Conservation (phyloP, 495 filamentous ascomycete genomes). For the Evernia prunastri region DNA sequence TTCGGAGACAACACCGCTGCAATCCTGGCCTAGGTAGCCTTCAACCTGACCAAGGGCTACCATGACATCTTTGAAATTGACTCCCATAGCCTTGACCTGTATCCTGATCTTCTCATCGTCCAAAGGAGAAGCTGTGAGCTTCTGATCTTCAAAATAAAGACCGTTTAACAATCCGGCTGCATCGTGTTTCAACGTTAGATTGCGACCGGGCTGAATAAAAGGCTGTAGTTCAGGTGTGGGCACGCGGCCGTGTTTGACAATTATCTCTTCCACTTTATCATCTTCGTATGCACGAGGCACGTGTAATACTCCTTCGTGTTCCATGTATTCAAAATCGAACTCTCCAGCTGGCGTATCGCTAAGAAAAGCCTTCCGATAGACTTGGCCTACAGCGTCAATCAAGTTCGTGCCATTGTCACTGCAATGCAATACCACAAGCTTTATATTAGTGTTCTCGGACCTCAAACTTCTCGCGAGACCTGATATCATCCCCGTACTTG, state of each 20-base stretch:
- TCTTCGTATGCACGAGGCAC: constrained; percentile 15
- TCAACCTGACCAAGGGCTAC: constrained; percentile 35
- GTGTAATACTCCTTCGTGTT: too few relatives aligned
- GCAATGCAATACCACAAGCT: constrained; percentile 29
- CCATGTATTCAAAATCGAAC: too few relatives aligned
- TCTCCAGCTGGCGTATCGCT: neutral
- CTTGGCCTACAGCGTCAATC: constrained; percentile 6
- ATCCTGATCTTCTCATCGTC: constrained; percentile 31
- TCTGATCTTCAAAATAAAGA: constrained; percentile 35
- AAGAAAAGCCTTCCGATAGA: constrained; percentile 23
- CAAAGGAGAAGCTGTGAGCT: constrained; percentile 16
- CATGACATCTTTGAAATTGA: constrained; percentile 39
- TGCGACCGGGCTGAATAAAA: constrained; percentile 7
- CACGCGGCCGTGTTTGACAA: too few relatives aligned
- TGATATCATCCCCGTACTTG: constrained; percentile 23
- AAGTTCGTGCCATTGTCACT: constrained; percentile 15
- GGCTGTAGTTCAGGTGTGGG: neutral
- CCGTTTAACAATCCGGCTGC: constrained; percentile 20
- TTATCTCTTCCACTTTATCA: constrained; percentile 15
- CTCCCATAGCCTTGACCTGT: constrained; percentile 28
- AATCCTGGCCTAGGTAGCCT: constrained; percentile 32
- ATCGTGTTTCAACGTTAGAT: constrained; percentile 16
- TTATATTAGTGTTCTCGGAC: constrained; percentile 28
- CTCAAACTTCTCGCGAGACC: constrained; percentile 34
- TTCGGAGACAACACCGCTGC: constrained; percentile 30